Percentiles rank a stretch among this genome's conserved stretches.
Conservation (phyloP, 306 rosid species). For the Potentilla sterilis region DNA sequence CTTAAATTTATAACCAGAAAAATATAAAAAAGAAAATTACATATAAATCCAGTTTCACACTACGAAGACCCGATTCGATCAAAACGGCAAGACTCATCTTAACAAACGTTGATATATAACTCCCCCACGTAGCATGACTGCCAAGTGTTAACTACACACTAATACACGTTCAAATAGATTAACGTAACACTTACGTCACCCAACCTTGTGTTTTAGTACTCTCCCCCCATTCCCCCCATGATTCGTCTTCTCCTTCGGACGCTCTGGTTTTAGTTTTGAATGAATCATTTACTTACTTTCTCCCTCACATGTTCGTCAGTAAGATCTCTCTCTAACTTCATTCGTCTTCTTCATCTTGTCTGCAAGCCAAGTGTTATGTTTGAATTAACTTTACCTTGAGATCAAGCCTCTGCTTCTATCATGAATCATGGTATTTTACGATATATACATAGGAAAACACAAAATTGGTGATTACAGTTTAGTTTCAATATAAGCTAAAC, state of each 20-base stretch:
- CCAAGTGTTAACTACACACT: neutral
- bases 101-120: neutral
- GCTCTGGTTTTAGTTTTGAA: conserved; percentile 1
- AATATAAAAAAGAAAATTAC: no score
- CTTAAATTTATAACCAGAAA: no score
- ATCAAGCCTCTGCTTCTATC: neutral
- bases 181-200: neutral
- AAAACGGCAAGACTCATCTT: neutral
- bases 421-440: neutral
- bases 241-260: conserved; percentile 13
- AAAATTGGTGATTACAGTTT: neutral
- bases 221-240: neutral
- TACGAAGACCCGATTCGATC: neutral
- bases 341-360: neutral
- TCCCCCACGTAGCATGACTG: neutral
- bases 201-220: neutral
- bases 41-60: neutral
- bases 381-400: neutral
- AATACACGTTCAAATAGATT: neutral
- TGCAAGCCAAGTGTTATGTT: neutral
- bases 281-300: neutral
- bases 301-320: neutral
- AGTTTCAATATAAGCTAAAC: neutral
- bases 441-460: neutral
- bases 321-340: conserved; percentile 1